Evolutionary conservation across 108 stramenopile species (phyloP).

Genomic region (Nitzschia putrida): DNA sequence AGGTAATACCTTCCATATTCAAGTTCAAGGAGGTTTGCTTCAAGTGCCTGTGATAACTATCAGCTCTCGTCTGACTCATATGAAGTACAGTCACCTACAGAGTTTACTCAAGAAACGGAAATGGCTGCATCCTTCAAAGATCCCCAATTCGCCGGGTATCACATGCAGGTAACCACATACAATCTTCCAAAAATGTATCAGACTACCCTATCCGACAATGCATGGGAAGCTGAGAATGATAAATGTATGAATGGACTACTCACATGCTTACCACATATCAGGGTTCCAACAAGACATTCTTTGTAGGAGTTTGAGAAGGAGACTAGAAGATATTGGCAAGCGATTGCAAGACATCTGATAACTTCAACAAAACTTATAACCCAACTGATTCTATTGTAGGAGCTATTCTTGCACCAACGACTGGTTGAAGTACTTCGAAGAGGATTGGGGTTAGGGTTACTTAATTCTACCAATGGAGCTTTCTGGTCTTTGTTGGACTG

Average conservation of each 20-base stretch:
- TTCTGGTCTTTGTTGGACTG: conserved; percentile 8
- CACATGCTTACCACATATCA: conserved; percentile 6
- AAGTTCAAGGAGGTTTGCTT: conserved; percentile 9
- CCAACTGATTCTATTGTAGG: background rate
- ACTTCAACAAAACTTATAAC: background rate
- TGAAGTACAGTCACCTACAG: background rate
- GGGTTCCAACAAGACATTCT: conserved; percentile 7
- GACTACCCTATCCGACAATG: background rate
- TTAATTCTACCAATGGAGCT: background rate
- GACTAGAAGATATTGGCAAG: conserved; percentile 10
- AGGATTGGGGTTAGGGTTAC: background rate
- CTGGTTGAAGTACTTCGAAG: background rate
- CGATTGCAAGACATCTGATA: background rate
- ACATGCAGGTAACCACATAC: conserved; percentile 2
- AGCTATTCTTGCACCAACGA: conserved; percentile 16
- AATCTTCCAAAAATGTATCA: background rate
- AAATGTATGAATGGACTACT: conserved; percentile 5
- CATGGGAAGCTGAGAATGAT: background rate
- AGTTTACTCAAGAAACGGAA: conserved; percentile 9
- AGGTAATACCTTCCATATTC: no score
- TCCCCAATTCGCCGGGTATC: conserved; percentile 4
- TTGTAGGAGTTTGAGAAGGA: conserved; percentile 15
- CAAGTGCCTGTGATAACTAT: background rate
- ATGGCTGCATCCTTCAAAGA: conserved; percentile 5
- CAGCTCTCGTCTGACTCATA: background rate